Base-by-base conservation (phyloP, 2,329 filamentous ascomycete genomes). In the Eutypa lata region DNA sequence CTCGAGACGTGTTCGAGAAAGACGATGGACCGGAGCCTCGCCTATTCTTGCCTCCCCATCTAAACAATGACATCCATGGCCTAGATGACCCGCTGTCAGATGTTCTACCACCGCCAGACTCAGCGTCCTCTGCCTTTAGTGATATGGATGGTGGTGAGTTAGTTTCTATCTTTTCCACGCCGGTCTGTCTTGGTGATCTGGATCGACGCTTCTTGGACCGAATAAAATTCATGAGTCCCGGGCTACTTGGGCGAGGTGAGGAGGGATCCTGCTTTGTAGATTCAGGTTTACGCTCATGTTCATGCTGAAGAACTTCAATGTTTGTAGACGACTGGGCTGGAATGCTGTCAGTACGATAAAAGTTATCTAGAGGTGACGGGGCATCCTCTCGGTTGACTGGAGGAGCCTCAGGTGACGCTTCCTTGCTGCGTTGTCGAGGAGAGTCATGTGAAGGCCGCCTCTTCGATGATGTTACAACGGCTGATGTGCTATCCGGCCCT, bases 1-100 rank as follows among this genome's bases (percentile, higher is more conserved):
- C 92, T 57, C 91, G 83, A 1, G 92, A 96, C 0, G 91, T 90
- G 64, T 96, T 96, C 4, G 91, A 91, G 67, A 96, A 94, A n/a
- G 92, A 91, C 0, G 90, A 88, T 3, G 88, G 81, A 2, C 69
- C 79, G 66, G 80, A 71, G 66, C 74, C 66, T 70, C 83, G 71
- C 73, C 81, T 76, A 69, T 76, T 77, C 77, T 82, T 76, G 72
- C 76, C 79, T 26, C 82, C 82, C 69, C 88, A 88, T 62, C 83
- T 84, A 71, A 97, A 90, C 35, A 97, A 82, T 0, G 89, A 86
- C 3, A 85, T 83, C 77, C 91, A 89, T 1, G 87, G 80, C 14
- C 67, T 71, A 50, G 72, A 74, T 28, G 67, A 72, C 54, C 79
- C 82, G 47, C 76, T 73, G 48, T 83, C 81, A 1, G 84, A 86